Evolutionary conservation across 2,329 filamentous ascomycete genomes (phyloP), one percentile per base, ranked within the genome.

Genomic region (Monosporascus sp.): DNA sequence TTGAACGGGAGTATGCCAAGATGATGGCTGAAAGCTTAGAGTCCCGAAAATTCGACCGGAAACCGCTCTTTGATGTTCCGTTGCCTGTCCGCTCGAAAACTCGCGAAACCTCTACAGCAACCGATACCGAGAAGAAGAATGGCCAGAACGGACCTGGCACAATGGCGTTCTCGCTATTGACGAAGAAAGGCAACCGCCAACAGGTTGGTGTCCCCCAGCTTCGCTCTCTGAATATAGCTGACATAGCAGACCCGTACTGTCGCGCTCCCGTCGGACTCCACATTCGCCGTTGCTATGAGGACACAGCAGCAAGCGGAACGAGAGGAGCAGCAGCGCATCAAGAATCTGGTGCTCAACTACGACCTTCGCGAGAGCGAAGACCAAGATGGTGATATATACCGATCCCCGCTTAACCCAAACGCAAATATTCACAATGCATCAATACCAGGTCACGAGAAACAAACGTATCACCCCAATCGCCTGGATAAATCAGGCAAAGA

Each of bases 1-100:
- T 99, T 68, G 95, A 99, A 67, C 89, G 93, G 63, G 94, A 97
- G 72, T 94, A 96, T 70, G 92, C 94, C 38, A 97, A 96, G 72
- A 89, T 99, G 84, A 97, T 99, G 93, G 84, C 92, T 49, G 94
- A 99, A 71, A 97, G 93, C 73, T 76, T 96, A 64, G 94, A 99
- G 62, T 95, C 93, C 5, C 85, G 94, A 63, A 97, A 96, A 65
- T 96, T 96, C 62, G 94, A 99, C 66, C 89, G 94, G 57, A 97
- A 96, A 72, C 85, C 89, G 28, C 81, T 94, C 50, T 97, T 99
- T 65, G 95, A 99, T 68, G 90, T 97, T n/a, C 91, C 95, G 1
- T 75, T 99, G n/a, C 94, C 94, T 0, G 92, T 99, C 73, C 88
- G 91, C 52, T 70, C 80, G 26, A 86, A 85, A 69, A 77, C 76